Evolutionary conservation across 768 basidiomycete species (phyloP).

Genomic region (Roridomyces roridus): DNA sequence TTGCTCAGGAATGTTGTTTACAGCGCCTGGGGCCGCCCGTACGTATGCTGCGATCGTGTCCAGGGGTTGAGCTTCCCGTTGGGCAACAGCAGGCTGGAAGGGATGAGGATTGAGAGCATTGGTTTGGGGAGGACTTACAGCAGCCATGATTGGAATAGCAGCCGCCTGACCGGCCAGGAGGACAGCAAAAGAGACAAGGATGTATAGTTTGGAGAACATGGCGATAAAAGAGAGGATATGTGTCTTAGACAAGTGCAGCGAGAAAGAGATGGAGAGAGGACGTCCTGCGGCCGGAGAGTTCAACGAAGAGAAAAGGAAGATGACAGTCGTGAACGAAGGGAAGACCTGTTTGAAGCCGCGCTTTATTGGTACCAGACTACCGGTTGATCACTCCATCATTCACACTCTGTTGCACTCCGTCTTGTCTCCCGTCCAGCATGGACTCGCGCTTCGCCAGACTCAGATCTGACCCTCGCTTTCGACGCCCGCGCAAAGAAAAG

Average conservation of each 20-base stretch:
- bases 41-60: slow-evolving; percentile 51
- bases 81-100: slow-evolving; percentile 29
- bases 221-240: slow-evolving; percentile 32
- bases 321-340: slow-evolving; percentile 1
- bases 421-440: slow-evolving; percentile 54
- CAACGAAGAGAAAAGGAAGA: slow-evolving; percentile 23
- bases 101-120: neutral
- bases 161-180: slow-evolving; percentile 52
- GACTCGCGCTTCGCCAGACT: slow-evolving; percentile 83
- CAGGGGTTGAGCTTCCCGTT: slow-evolving; percentile 39
- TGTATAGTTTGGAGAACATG: slow-evolving; percentile 53
- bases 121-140: slow-evolving; percentile 36
- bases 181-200: slow-evolving; percentile 47
- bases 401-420: neutral
- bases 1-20: slow-evolving; percentile 28
- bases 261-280: slow-evolving; percentile 26
- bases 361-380: no score
- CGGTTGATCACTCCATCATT: slow-evolving; percentile 9
- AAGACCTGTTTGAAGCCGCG: no score
- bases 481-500: slow-evolving; percentile 78
- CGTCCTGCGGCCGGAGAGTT: slow-evolving; percentile 29
- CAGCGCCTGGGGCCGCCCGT: slow-evolving; percentile 30
- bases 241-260: slow-evolving; percentile 22
- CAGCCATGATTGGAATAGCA: slow-evolving; percentile 50
- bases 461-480: slow-evolving; percentile 92